Evolutionary conservation across 179 eudicot species (phyloP).

Genomic region (Drosera spatulata): DNA sequence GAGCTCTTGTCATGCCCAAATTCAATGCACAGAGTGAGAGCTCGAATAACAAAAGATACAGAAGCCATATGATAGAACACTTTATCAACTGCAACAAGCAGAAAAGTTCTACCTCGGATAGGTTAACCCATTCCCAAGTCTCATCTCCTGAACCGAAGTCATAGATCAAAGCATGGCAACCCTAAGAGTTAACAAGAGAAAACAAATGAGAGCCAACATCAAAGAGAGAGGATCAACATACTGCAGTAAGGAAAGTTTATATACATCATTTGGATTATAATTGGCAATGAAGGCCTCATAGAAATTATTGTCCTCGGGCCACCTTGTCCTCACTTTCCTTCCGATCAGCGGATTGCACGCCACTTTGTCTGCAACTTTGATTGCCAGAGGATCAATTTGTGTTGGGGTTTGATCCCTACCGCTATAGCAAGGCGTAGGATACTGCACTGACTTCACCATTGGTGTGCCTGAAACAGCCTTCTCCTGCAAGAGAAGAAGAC

Average conservation of each 20-base stretch:
- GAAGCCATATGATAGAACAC: neutral
- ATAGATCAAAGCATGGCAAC: constrained; percentile 63
- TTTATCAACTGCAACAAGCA: neutral
- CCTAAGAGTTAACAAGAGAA: constrained; percentile 23
- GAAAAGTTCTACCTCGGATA: constrained; percentile 44
- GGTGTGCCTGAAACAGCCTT: constrained; percentile 30
- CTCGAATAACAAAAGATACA: neutral
- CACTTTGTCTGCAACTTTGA: constrained; percentile 28
- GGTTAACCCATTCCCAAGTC: constrained; percentile 73
- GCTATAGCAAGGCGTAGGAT: constrained; percentile 31
- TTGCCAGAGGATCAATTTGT: constrained; percentile 25
- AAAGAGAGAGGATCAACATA: neutral
- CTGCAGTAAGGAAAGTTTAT: neutral
- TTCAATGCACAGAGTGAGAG: neutral
- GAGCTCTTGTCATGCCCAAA: neutral
- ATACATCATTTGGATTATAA: constrained; percentile 42
- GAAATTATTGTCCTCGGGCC: constrained; percentile 79
- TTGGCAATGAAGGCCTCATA: constrained; percentile 63
- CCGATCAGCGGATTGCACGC: constrained; percentile 43
- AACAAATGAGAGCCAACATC: neutral
- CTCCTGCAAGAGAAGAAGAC: constrained; percentile 9
- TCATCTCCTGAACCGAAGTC: constrained; percentile 50
- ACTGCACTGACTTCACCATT: constrained; percentile 25
- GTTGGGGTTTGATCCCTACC: constrained; percentile 49
- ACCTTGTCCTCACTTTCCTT: constrained; percentile 61